Evolutionary conservation across 2,329 filamentous ascomycete species (phyloP), one percentile per base, ranked within the genome.

Genomic region (Delphinella strobiligena): DNA sequence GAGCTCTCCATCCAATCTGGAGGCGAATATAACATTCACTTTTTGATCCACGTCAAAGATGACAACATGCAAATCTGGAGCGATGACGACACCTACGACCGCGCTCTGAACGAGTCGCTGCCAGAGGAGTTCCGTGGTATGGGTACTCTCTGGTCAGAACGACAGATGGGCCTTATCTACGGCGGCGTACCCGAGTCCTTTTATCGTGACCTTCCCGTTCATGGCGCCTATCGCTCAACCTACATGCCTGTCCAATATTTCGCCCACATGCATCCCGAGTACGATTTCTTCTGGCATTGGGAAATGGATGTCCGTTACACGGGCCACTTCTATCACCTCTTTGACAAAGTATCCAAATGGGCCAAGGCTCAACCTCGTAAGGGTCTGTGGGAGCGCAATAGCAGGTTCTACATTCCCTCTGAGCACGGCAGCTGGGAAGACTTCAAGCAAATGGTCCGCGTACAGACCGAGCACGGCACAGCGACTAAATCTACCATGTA

Each of bases 211-310:
- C 68, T 83, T 19, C 78, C 81, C 36, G 78, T 81, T 3, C 78
- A 84, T 36, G 82, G 82, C 19, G 68, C 61, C 1, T 73, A 73
- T 59, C 73, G 82, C 38, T 88, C 85, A 40, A 75, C 91, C 8
- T 86, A 87, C 52, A 93, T 96, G 85, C 86, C 88, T 0, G 79
- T 96, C 66, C 88, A 95, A 54, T 83, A 89, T 60, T 96, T 96
- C 57, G 84, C 88, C 4, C 78, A 88, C 54, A 74, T 77, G 51
- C 87, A 94, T 59, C 82, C 84, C 1, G 87, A 93, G 58, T 94
- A 88, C 54, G 85, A 93, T 35, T 84, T 78, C 62, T 86, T 87
- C 60, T 94, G 87, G 87, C 84, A 93, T 49, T 93, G 87, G 84
- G 87, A 94, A 60, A 89, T 93, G 80, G 87, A 94, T 53, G 77